These are phyloP conservation scores for Rubia balearica DNA, from an alignment of 305 asterid species.

Conservation along the genomic window DNA sequence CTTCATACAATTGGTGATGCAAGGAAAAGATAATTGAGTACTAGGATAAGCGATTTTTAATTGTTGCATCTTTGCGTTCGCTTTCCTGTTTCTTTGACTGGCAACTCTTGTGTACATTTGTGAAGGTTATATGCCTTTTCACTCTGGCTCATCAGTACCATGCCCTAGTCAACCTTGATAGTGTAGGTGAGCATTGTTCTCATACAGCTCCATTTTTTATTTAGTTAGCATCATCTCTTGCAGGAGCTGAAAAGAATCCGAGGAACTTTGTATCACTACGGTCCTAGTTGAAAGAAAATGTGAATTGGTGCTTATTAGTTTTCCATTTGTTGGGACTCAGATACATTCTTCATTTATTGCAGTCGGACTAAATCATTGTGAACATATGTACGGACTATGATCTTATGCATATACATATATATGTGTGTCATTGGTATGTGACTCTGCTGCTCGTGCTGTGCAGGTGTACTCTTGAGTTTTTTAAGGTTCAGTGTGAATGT, in stretches of 20 bases:
- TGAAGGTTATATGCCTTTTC: background rate
- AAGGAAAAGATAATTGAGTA: background rate
- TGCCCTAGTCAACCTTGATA: background rate
- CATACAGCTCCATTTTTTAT: background rate
- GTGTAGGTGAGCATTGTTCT: background rate
- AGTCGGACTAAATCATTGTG: background rate
- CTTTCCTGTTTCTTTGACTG: background rate
- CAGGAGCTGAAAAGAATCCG: no score
- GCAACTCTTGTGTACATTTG: background rate
- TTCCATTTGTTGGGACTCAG: background rate
- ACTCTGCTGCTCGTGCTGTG: background rate
- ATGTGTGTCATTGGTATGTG: background rate
- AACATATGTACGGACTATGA: no score
- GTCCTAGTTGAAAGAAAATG: background rate
- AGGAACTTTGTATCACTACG: background rate
- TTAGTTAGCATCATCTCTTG: background rate
- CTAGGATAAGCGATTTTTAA: background rate
- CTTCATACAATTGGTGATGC: background rate
- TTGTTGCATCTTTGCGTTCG: background rate
- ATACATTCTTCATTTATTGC: no score
- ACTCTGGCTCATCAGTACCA: background rate
- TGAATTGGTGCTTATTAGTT: no score
- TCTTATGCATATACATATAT: no score
- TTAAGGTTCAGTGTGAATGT: background rate
- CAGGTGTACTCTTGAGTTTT: background rate